phyloP scores from a whole-genome alignment of 1,284 basidiomycete genomes.

The Trametes versicolor region DNA sequence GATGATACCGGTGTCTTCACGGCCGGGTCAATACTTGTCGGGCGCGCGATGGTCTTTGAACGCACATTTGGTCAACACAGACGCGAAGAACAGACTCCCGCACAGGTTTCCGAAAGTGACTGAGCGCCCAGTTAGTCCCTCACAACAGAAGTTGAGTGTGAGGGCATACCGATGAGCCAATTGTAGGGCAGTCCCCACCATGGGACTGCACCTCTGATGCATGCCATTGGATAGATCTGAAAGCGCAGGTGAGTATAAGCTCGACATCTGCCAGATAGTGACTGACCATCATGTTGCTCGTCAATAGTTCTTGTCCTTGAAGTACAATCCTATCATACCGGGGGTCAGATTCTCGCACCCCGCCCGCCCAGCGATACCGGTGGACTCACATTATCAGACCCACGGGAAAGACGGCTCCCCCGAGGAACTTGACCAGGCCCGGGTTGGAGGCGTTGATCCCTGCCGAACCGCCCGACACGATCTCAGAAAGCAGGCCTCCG shows the following conservation, averaged over 20 bases:
- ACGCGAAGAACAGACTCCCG: conserved; percentile 78
- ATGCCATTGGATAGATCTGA: conserved; percentile 73
- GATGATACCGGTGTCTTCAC: conserved; percentile 60
- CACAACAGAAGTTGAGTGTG: not conserved
- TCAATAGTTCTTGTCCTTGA: conserved; percentile 74
- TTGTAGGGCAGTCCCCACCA: conserved; percentile 75
- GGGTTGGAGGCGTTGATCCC: conserved; percentile 63
- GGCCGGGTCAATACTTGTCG: not conserved
- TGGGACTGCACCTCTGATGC: conserved; percentile 66
- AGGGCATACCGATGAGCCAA: conserved; percentile 67
- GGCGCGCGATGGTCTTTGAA: not conserved
- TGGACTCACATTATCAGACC: conserved; percentile 72
- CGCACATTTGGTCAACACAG: conserved; percentile 72
- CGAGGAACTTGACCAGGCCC: conserved; percentile 71
- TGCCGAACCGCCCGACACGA: conserved; percentile 67
- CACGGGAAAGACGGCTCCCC: conserved; percentile 76
- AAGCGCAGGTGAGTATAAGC: not conserved
- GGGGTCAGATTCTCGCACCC: not conserved
- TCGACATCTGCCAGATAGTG: not conserved
- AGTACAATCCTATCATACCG: conserved; percentile 68
- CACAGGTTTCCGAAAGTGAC: conserved; percentile 78
- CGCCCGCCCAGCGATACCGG: not conserved
- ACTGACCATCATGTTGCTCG: conserved; percentile 79
- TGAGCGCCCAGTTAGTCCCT: conserved; percentile 37
- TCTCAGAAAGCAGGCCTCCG: conserved; percentile 70